Conservation (phyloP, 2,329 filamentous ascomycete genomes). For the Alternaria sp. region DNA sequence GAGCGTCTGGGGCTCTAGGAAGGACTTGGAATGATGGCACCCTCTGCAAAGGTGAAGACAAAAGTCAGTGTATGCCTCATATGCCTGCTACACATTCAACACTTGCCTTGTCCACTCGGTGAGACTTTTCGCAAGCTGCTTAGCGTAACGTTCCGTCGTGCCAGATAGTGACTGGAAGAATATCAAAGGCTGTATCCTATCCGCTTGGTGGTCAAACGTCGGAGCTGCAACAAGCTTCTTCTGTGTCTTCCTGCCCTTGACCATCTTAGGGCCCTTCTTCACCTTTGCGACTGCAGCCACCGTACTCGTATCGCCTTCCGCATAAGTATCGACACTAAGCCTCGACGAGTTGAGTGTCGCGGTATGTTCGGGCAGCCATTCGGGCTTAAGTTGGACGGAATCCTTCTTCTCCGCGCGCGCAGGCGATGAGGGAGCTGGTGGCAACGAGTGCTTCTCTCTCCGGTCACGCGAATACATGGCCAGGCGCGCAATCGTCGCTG, state of each 20-base stretch:
- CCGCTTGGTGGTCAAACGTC: slow-evolving; percentile 39
- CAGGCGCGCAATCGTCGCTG: slow-evolving; percentile 44
- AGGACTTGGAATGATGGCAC: slow-evolving; percentile 46
- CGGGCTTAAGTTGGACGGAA: slow-evolving; percentile 39
- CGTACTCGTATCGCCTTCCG: slow-evolving; percentile 37
- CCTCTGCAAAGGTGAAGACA: slow-evolving; percentile 13
- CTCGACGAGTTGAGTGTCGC: slow-evolving; percentile 33
- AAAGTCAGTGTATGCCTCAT: background rate
- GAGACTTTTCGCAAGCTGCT: slow-evolving; percentile 67
- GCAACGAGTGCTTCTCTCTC: slow-evolving; percentile 41
- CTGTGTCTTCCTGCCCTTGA: slow-evolving; percentile 47
- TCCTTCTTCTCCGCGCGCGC: slow-evolving; percentile 38
- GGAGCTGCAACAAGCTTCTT: slow-evolving; percentile 31
- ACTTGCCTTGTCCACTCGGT: slow-evolving; percentile 50
- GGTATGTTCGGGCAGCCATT: slow-evolving; percentile 50
- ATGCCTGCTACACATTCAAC: background rate
- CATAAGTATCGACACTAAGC: slow-evolving; percentile 42
- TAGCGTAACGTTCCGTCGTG: slow-evolving; percentile 77
- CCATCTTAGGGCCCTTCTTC: slow-evolving; percentile 50
- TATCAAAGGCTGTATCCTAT: slow-evolving; percentile 74
- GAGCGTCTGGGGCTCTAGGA: slow-evolving; percentile 69
- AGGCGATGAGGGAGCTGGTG: slow-evolving; percentile 46
- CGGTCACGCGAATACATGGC: slow-evolving; percentile 37
- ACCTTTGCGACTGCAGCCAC: slow-evolving; percentile 32
- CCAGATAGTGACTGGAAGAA: slow-evolving; percentile 93